These are phyloP conservation scores for Botrytis medusae DNA, from an alignment of 2,329 filamentous ascomycete genomes.

Conservation along the genomic window DNA sequence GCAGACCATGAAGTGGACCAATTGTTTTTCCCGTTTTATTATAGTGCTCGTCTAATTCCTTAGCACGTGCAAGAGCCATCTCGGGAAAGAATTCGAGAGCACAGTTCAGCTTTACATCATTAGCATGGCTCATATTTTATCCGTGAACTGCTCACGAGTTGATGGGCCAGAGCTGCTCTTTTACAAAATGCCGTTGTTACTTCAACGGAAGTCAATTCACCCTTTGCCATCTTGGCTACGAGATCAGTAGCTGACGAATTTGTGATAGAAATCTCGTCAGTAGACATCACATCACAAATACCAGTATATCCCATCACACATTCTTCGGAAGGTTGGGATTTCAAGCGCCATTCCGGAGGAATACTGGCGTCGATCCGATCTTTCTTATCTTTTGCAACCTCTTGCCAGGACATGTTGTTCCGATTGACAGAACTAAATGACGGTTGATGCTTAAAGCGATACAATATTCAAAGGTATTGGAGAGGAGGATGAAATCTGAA, in stretches of 20 bases:
- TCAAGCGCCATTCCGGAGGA: slow-evolving; percentile 54
- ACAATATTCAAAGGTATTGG: not conserved
- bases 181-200: slow-evolving; percentile 50
- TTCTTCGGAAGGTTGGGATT: slow-evolving; percentile 55
- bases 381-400: slow-evolving; percentile 52
- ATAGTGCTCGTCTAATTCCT: slow-evolving; percentile 47
- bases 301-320: slow-evolving; percentile 48
- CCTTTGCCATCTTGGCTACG: slow-evolving; percentile 31
- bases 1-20: slow-evolving; percentile 63
- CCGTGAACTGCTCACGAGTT: slow-evolving; percentile 38
- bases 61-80: slow-evolving; percentile 47
- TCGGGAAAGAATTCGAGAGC: slow-evolving; percentile 50
- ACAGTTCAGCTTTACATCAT: slow-evolving; percentile 38
- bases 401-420: slow-evolving; percentile 46
- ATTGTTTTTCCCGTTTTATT: slow-evolving; percentile 44
- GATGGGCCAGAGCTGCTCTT: slow-evolving; percentile 49
- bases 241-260: slow-evolving; percentile 34
- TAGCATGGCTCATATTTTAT: not conserved
- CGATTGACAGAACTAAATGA: not conserved
- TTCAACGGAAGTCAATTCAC: slow-evolving; percentile 37
- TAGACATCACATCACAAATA: slow-evolving; percentile 32
- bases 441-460: not conserved
- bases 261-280: slow-evolving; percentile 48
- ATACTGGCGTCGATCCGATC: slow-evolving; percentile 54
- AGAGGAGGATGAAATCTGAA: not conserved